These are phyloP conservation scores for Leucocoprinus birnbaumii DNA, from an alignment of 768 basidiomycete genomes.

Conservation along the genomic window DNA sequence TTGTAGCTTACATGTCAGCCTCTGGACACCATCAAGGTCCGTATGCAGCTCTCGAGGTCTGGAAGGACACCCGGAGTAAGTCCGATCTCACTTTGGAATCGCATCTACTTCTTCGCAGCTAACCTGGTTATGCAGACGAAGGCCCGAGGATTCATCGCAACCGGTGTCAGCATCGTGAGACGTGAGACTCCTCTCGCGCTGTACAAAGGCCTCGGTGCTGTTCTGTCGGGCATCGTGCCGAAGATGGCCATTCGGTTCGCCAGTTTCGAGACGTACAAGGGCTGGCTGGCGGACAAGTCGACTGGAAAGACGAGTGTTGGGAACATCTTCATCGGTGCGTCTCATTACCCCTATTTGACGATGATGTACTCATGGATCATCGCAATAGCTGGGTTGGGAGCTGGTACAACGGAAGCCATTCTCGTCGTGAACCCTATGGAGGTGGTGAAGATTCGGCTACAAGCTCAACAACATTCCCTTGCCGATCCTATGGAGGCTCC, in stretches of 20 bases:
- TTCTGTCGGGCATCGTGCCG: conserved; percentile 94
- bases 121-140: conserved; percentile 62
- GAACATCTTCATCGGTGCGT: conserved; percentile 82
- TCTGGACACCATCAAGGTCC: conserved; percentile 98
- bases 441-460: conserved; percentile 96
- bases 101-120: conserved; percentile 8
- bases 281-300: conserved; percentile 65
- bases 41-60: conserved; percentile 96
- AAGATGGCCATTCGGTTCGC: conserved; percentile 99
- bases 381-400: conserved; percentile 81
- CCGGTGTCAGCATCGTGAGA: conserved; percentile 81
- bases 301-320: conserved; percentile 81
- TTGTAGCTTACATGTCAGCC: conserved; percentile 80
- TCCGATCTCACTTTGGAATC: conserved; percentile 18
- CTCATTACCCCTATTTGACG: neutral
- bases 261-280: conserved; percentile 95
- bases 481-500: conserved; percentile 94
- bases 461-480: conserved; percentile 96
- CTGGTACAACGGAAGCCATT: conserved; percentile 94
- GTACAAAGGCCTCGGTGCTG: conserved; percentile 98
- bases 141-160: conserved; percentile 88
- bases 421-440: conserved; percentile 98
- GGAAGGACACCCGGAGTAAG: conserved; percentile 79
- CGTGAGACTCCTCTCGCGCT: conserved; percentile 93
- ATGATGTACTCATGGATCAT: neutral